phyloP scores from a whole-genome alignment of 1,284 basidiomycete genomes.

The Inonotus hispidus region DNA sequence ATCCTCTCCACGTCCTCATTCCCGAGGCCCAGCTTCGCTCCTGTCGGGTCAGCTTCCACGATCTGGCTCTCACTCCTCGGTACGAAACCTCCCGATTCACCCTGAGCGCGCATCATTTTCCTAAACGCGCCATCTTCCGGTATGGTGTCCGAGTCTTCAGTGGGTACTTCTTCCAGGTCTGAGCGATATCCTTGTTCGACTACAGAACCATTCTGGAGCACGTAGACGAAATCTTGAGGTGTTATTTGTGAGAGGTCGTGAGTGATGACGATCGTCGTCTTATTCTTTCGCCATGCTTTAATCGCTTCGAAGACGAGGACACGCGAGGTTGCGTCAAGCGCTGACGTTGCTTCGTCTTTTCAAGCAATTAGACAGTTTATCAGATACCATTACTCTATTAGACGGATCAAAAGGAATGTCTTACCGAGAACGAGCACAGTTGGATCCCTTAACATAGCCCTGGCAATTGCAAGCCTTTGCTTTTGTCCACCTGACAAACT shows the following conservation, averaged over 20 bases:
- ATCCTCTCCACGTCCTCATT: conserved; percentile 36
- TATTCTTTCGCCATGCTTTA: conserved; percentile 75
- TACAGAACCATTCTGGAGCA: conserved; percentile 79
- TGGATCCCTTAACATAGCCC: conserved; percentile 84
- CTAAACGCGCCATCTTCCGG: conserved; percentile 47
- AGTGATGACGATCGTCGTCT: conserved; percentile 94
- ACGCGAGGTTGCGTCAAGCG: conserved; percentile 86
- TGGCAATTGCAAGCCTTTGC: conserved; percentile 88
- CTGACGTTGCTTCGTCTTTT: conserved; percentile 95
- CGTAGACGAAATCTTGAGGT: conserved; percentile 82
- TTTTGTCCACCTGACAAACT: conserved; percentile 89
- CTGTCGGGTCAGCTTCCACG: conserved; percentile 32
- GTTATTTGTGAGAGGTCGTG: conserved; percentile 89
- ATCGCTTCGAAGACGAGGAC: conserved; percentile 87
- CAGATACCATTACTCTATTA: background rate
- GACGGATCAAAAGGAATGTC: conserved; percentile 24
- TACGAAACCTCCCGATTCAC: conserved; percentile 44
- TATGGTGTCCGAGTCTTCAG: background rate
- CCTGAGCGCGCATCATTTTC: conserved; percentile 47
- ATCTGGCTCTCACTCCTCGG: conserved; percentile 29
- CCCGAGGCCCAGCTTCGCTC: conserved; percentile 24
- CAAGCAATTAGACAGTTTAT: background rate
- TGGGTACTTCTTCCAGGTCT: conserved; percentile 51
- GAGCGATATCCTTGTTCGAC: conserved; percentile 84
- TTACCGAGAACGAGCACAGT: conserved; percentile 86